Percentiles rank a stretch among this genome's conserved stretches.
Conservation (phyloP, 2,329 filamentous ascomycete species). For the Stachybotrys echinatus region DNA sequence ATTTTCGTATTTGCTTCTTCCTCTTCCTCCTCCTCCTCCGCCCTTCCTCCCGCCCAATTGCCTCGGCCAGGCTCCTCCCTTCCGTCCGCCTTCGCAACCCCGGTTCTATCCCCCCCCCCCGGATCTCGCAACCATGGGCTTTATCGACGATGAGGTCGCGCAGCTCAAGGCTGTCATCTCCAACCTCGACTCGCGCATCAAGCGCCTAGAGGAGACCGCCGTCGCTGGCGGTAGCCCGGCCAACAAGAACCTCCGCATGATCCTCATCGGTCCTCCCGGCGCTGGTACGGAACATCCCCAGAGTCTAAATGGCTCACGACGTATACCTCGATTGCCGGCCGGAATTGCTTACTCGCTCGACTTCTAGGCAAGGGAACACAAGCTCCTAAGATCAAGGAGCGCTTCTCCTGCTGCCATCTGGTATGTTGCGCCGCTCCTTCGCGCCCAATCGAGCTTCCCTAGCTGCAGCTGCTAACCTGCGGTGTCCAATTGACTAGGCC, state of each 20-base stretch:
- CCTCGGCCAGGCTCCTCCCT: constrained; percentile 7
- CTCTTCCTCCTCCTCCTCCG: neutral
- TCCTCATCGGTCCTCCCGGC: constrained; percentile 94
- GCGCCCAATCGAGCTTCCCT: constrained; percentile 9
- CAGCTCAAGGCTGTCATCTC: constrained; percentile 79
- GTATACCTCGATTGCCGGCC: neutral
- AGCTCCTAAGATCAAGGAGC: constrained; percentile 96
- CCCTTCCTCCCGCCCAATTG: constrained; percentile 1
- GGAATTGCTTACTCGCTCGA: constrained; percentile 9
- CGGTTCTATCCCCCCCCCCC: constrained; percentile 10
- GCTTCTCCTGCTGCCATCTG: constrained; percentile 94
- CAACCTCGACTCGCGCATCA: constrained; percentile 80
- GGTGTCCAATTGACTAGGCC: constrained; percentile 56
- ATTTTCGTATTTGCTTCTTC: neutral
- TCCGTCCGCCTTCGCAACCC: constrained; percentile 12
- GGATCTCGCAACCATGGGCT: constrained; percentile 65
- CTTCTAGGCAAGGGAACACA: constrained; percentile 91
- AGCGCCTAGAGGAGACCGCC: constrained; percentile 74
- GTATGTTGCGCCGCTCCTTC: constrained; percentile 44
- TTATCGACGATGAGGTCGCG: constrained; percentile 79
- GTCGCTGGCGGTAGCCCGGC: constrained; percentile 42
- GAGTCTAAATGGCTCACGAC: constrained; percentile 4
- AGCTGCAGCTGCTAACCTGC: constrained; percentile 8
- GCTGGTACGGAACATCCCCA: constrained; percentile 62
- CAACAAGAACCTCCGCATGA: constrained; percentile 78